Percentiles rank a stretch among this genome's conserved stretches.
These are phyloP conservation scores for Wickerhamiella siamensis DNA, from an alignment of 805 yeast genomes.

Conservation along the genomic window DNA sequence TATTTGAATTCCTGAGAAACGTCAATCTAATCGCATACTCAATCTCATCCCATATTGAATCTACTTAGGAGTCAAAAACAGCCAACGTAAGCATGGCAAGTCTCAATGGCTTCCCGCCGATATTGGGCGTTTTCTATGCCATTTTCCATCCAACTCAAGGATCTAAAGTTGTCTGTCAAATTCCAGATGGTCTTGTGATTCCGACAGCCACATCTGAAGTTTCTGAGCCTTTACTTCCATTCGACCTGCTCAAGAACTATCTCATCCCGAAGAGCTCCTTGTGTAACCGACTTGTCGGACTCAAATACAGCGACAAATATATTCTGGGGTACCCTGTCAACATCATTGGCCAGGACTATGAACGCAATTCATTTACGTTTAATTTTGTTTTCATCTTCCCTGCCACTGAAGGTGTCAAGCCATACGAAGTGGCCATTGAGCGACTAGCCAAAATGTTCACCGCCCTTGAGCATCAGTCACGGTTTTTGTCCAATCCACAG, in stretches of 20 bases:
- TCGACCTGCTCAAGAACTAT: slow-evolving; percentile 77
- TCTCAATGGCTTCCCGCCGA: slow-evolving; percentile 62
- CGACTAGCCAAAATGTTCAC: slow-evolving; percentile 80
- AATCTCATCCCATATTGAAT: too few relatives aligned
- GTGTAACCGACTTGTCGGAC: slow-evolving; percentile 66
- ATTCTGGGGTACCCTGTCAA: slow-evolving; percentile 84
- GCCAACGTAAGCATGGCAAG: background rate
- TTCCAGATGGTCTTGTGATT: slow-evolving; percentile 55
- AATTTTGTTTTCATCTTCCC: slow-evolving; percentile 87
- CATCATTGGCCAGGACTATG: slow-evolving; percentile 57
- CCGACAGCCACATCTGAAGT: slow-evolving; percentile 15
- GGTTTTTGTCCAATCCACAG: slow-evolving; percentile 43
- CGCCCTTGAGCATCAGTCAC: slow-evolving; percentile 81
- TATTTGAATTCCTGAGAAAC: too few relatives aligned
- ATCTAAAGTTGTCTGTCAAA: slow-evolving; percentile 79
- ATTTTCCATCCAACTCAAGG: slow-evolving; percentile 95
- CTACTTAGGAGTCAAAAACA: too few relatives aligned
- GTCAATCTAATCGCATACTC: too few relatives aligned
- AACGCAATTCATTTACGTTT: slow-evolving; percentile 84
- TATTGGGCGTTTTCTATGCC: slow-evolving; percentile 74
- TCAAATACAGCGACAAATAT: slow-evolving; percentile 54
- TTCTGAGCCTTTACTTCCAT: slow-evolving; percentile 40
- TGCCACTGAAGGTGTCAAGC: slow-evolving; percentile 63
- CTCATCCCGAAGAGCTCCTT: slow-evolving; percentile 87
- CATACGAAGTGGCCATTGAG: slow-evolving; percentile 73